phyloP scores from a whole-genome alignment of 345 rosid species.

The Toxicodendron radicans region DNA sequence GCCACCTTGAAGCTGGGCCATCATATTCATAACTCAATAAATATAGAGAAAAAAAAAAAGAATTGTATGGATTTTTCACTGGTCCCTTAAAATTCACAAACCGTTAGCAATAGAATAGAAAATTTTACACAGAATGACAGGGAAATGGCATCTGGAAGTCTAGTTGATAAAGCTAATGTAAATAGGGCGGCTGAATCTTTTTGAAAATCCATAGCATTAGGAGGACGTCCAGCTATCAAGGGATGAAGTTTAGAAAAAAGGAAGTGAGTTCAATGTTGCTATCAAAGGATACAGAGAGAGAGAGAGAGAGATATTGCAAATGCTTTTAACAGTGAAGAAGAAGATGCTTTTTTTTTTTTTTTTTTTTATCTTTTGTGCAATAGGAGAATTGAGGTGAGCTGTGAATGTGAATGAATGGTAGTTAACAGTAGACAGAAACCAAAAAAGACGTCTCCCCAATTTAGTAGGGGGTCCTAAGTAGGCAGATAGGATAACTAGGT shows the following conservation, averaged over 20 bases:
- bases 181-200: conserved; percentile 64
- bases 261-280: conserved; percentile 24
- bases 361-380: background rate
- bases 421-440: background rate
- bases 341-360: background rate
- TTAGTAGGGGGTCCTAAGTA: conserved; percentile 23
- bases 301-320: conserved; percentile 18
- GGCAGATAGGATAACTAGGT: conserved; percentile 24
- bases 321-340: conserved; percentile 8
- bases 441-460: conserved; percentile 7
- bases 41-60: background rate
- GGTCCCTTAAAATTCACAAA: conserved; percentile 34
- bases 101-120: conserved; percentile 40
- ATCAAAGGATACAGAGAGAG: conserved; percentile 8
- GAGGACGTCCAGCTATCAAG: conserved; percentile 30
- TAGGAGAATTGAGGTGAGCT: background rate
- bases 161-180: conserved; percentile 28
- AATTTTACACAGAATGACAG: conserved; percentile 45
- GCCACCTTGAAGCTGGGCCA: conserved; percentile 17
- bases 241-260: background rate
- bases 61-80: background rate
- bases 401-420: background rate
- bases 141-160: conserved; percentile 33
- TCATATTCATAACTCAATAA: background rate
- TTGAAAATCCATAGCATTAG: conserved; percentile 28